phyloP scores from a whole-genome alignment of 192 early-diverging fungal species.

The Fimicolochytrium jonesii region DNA sequence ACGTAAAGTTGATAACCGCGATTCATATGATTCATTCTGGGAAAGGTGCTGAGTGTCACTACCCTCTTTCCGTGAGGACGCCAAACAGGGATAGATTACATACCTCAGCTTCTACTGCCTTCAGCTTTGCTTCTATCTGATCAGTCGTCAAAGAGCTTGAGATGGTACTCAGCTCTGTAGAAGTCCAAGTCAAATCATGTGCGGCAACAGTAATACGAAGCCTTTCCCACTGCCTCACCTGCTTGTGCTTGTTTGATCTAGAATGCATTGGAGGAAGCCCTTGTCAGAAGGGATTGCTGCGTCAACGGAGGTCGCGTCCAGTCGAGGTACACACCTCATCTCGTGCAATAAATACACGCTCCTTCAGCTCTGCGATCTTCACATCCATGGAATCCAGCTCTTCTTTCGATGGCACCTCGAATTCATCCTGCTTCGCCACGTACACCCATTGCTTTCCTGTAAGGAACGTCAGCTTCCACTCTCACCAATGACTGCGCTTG shows the following conservation, averaged over 20 bases:
- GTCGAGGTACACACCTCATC: neutral
- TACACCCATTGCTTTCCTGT: slow-evolving; percentile 37
- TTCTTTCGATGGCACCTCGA: slow-evolving; percentile 23
- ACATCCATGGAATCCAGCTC: slow-evolving; percentile 28
- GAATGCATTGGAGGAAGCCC: neutral
- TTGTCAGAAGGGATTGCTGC: neutral
- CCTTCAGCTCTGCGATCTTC: slow-evolving; percentile 20
- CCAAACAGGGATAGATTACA: neutral
- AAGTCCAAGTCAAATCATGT: neutral
- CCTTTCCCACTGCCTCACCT: neutral
- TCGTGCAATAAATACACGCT: neutral
- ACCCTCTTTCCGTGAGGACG: neutral
- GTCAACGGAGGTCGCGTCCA: neutral
- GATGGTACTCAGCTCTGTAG: slow-evolving; percentile 13
- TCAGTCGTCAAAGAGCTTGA: slow-evolving; percentile 18
- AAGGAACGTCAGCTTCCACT: neutral
- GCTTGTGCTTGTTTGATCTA: slow-evolving; percentile 17
- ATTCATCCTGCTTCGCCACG: slow-evolving; percentile 26
- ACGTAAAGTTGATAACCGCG: slow-evolving; percentile 21
- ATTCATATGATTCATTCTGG: slow-evolving; percentile 26
- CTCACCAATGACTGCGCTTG: neutral
- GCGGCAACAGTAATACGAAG: neutral
- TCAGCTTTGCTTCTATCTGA: slow-evolving; percentile 12
- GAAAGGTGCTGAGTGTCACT: neutral
- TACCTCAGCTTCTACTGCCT: slow-evolving; percentile 22